Evolutionary conservation across 345 rosid species (phyloP).

Genomic region (Eucalyptus fibrosa): DNA sequence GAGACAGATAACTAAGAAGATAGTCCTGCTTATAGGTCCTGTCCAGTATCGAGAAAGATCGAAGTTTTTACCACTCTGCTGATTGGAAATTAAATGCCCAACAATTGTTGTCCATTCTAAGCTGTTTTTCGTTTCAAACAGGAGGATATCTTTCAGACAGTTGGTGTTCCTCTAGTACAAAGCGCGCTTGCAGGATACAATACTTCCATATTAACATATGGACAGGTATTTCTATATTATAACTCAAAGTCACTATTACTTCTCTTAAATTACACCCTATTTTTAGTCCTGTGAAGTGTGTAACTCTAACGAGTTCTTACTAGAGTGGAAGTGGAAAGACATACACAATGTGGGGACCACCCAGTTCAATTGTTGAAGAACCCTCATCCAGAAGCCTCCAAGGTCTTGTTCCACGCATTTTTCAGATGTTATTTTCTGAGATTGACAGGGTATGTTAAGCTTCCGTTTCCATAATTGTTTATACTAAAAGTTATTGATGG

Average conservation of each 20-base stretch:
- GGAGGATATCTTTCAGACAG: conserved; percentile 65
- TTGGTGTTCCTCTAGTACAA: conserved; percentile 75
- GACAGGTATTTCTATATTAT: conserved; percentile 44
- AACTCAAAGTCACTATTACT: not conserved
- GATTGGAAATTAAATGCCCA: not conserved
- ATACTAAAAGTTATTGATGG: not conserved
- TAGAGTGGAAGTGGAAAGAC: conserved; percentile 98
- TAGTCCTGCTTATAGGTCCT: not conserved
- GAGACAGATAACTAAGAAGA: not conserved
- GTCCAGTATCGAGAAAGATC: not conserved
- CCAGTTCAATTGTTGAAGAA: conserved; percentile 86
- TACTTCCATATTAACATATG: conserved; percentile 70
- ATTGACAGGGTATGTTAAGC: conserved; percentile 50
- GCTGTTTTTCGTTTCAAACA: conserved; percentile 3
- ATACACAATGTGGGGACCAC: conserved; percentile 96
- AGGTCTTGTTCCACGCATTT: conserved; percentile 86
- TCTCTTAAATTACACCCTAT: not conserved
- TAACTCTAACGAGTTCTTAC: not conserved
- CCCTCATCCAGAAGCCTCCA: conserved; percentile 64
- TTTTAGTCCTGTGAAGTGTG: not conserved
- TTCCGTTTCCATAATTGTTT: not conserved
- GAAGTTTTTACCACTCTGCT: not conserved
- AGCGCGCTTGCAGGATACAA: conserved; percentile 87
- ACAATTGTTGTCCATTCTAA: not conserved
- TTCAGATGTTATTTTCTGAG: conserved; percentile 72